Percentiles rank a stretch among this genome's conserved stretches.
Conservation (phyloP, 331 rosid genomes). For the Rhamnella rubrinervis region DNA sequence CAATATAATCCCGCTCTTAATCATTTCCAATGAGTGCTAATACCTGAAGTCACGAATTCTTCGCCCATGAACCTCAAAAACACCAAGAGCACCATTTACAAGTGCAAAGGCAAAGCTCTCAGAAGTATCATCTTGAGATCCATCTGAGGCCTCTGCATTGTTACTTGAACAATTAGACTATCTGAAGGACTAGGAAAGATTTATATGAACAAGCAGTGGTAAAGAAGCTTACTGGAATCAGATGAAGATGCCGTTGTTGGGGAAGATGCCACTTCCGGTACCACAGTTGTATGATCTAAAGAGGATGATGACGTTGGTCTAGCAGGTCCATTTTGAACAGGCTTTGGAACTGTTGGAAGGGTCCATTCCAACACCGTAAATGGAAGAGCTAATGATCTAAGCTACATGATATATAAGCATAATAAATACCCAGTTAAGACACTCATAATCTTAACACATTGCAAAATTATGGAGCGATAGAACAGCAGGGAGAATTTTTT, state of each 20-base stretch:
- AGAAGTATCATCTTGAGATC: slow-evolving; percentile 77
- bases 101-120: slow-evolving; percentile 98
- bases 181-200: slow-evolving; percentile 14
- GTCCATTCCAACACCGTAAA: slow-evolving; percentile 99
- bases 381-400: slow-evolving; percentile 99
- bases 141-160: slow-evolving; percentile 70
- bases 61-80: slow-evolving; percentile 94
- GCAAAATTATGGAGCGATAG: not conserved
- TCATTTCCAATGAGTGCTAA: slow-evolving; percentile 18
- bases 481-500: not conserved
- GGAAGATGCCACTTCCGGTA: slow-evolving; percentile 50
- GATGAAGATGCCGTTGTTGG: slow-evolving; percentile 42
- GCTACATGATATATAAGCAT: slow-evolving; percentile 80
- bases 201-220: slow-evolving; percentile 27
- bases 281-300: slow-evolving; percentile 42
- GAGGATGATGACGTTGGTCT: slow-evolving; percentile 37
- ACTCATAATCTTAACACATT: slow-evolving; percentile 13
- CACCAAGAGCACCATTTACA: slow-evolving; percentile 95
- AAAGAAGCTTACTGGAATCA: slow-evolving; percentile 66
- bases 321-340: slow-evolving; percentile 47
- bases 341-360: slow-evolving; percentile 86
- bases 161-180: slow-evolving; percentile 19
- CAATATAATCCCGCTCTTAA: not conserved
- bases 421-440: slow-evolving; percentile 39
- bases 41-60: slow-evolving; percentile 96